Evolutionary conservation across 2,329 filamentous ascomycete species (phyloP).

Genomic region (Coniochaeta prunicola): DNA sequence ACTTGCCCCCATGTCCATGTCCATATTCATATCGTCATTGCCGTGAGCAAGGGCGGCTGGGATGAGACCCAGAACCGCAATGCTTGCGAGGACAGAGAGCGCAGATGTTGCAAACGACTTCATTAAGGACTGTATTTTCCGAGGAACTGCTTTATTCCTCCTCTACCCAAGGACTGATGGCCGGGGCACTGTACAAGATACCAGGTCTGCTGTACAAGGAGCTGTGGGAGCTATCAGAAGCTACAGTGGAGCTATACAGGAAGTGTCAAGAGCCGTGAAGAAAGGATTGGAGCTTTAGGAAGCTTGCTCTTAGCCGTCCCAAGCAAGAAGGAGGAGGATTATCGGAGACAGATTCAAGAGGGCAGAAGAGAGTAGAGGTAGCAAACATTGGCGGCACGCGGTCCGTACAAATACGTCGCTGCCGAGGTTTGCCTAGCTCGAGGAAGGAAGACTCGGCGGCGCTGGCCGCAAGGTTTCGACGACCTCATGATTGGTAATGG

Average conservation of each 20-base stretch:
- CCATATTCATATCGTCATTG: conserved; percentile 17
- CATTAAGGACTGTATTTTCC: not conserved
- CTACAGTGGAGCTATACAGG: not conserved
- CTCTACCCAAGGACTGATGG: not conserved
- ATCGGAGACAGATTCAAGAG: not conserved
- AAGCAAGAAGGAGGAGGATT: not conserved
- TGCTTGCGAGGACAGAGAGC: conserved; percentile 12
- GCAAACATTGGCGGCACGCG: not conserved
- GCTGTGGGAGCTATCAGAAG: not conserved
- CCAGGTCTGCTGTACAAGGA: not conserved
- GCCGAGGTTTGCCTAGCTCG: not conserved
- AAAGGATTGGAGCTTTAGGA: not conserved
- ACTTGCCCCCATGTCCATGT: not conserved
- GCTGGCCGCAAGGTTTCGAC: not conserved
- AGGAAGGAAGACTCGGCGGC: not conserved
- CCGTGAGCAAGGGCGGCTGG: conserved; percentile 21
- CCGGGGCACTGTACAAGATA: not conserved
- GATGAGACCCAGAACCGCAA: conserved; percentile 16
- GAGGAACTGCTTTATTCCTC: not conserved
- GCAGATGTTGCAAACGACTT: not conserved
- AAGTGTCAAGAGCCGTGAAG: not conserved
- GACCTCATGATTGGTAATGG: not conserved
- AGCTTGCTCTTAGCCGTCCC: not conserved
- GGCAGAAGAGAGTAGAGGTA: not conserved
- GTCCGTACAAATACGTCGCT: not conserved